Base-by-base conservation (phyloP, 139 green algal species). In the Monoraphidium neglectum region DNA sequence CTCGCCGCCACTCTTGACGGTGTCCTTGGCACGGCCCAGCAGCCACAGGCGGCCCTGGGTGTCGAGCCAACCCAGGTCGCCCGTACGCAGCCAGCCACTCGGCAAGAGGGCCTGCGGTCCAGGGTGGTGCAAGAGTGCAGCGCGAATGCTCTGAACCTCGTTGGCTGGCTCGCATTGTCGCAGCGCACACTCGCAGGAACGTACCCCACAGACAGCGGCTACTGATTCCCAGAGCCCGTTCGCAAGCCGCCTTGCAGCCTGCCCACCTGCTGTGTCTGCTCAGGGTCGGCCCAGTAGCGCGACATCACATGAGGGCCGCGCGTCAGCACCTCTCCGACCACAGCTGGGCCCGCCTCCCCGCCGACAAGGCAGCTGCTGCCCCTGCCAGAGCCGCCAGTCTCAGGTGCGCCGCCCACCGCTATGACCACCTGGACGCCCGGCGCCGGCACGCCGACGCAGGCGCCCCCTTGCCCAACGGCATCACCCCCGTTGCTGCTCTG, bases 1-100 rank as follows among this genome's bases (percentile, higher is more conserved):
- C 75, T 98, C 95, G 3, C 95, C 90, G 8, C 95, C 95, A 16
- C 69, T 91, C 86, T 95, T 96, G 37, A 98, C 90, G 80, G 95
- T 88, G 75, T 98, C 95, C 72, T 97, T 98, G 6, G 84, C 61
- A 1, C 95, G 80, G 1, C 95, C 95, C n/a, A 86, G 3, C 66
- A 98, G 82, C 90, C 88, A 95, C 60, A 98, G 77, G 3, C 47
- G 38, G 15, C 92, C 90, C 8, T 62, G n/a, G 13, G 21, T 12
- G 68, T 84, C 75, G 2, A 87, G 40, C 3, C 15, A 35, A 16
- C 86, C 86, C 43, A 92, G 47, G 77, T 95, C 91, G 2, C 91
- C 91, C 10, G 90, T 95, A 5, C 67, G 76, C 40, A 95, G 70
- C 89, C 86, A 94, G 3, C 80, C 86, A 15, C 77, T 16, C 71